Evolutionary conservation across 1,284 basidiomycete genomes (phyloP), one percentile per base, ranked within the genome.

Genomic region (Retiboletus flavoniger): DNA sequence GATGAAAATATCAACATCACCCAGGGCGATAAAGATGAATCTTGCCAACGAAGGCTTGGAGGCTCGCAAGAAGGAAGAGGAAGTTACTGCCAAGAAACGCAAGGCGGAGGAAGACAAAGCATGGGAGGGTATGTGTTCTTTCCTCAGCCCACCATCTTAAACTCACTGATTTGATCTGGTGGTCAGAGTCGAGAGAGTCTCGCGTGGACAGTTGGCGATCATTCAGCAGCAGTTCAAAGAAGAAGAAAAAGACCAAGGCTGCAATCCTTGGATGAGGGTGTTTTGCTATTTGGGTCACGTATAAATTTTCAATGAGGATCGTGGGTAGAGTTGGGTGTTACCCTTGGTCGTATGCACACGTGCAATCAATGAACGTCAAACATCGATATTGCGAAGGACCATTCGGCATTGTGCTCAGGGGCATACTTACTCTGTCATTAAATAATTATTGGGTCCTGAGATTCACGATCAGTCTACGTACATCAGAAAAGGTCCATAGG

Each of bases 11-110:
- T 51, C 52, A 9, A 48, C 31, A 34, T 36, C 10, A 5, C 29
- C n/a, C 56, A 91, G 89, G 65, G 89, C 89, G 3, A 73, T 91
- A 60, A 92, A 92, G 74, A 85, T 91, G 84, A 91, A 91, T 64
- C 72, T 92, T 46, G 90, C 90, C 4, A 93, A 93, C 62, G 90
- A 93, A 70, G 90, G 89, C 13, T 73, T 91, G 4, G 89, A 93
- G 66, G 90, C 90, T 9, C 79, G 83, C 61, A 89, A 87, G 76
- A 92, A 92, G 69, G 89, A 93, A 54, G 89, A 90, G 53, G 89
- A 92, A 61, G 77, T 87, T n/a, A 71, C 75, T 17, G 61, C 80
- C 16, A 85, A 72, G 75, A 93, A 93, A 70, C 80, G 89, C 53
- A 93, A 92, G 65, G 89, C 80, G 3, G 89, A 92, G 62, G 89